These are phyloP conservation scores for Auriscalpium orientale DNA, from an alignment of 768 basidiomycete genomes.

Conservation along the genomic window DNA sequence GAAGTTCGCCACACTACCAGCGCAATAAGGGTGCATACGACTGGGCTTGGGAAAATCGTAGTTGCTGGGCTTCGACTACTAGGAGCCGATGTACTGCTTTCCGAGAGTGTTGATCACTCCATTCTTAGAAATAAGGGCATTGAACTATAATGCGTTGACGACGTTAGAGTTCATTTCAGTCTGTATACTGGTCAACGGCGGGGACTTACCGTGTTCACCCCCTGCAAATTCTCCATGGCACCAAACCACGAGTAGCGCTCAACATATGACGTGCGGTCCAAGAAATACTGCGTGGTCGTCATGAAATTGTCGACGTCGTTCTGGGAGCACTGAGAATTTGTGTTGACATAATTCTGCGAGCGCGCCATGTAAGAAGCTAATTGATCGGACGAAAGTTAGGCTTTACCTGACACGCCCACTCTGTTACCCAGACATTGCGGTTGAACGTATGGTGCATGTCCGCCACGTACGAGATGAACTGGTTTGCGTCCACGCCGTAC, in stretches of 20 bases:
- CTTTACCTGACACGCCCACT: slow-evolving; percentile 44
- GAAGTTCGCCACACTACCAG: too few species aligned
- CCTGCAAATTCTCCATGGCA: slow-evolving; percentile 41
- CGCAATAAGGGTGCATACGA: too few species aligned
- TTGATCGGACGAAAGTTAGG: neutral
- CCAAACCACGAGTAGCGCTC: slow-evolving; percentile 61
- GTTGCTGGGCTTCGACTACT: too few species aligned
- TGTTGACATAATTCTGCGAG: slow-evolving; percentile 31
- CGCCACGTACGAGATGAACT: slow-evolving; percentile 42
- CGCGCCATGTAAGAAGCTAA: neutral
- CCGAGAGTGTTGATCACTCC: neutral
- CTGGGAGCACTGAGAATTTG: slow-evolving; percentile 35
- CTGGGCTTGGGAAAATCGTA: too few species aligned
- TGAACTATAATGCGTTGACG: neutral
- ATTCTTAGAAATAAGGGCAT: neutral
- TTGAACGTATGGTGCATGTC: slow-evolving; percentile 47
- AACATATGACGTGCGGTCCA: slow-evolving; percentile 45
- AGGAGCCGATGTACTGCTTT: neutral
- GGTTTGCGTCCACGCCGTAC: slow-evolving; percentile 50
- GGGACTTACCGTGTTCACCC: slow-evolving; percentile 36
- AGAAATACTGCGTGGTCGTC: slow-evolving; percentile 43
- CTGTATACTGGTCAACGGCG: neutral
- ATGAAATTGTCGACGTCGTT: slow-evolving; percentile 40
- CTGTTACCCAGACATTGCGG: slow-evolving; percentile 50
- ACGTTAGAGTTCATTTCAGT: too few species aligned